Conservation (phyloP, 176 grass and related monocot species). For the Bolboschoenus planiculmis region DNA sequence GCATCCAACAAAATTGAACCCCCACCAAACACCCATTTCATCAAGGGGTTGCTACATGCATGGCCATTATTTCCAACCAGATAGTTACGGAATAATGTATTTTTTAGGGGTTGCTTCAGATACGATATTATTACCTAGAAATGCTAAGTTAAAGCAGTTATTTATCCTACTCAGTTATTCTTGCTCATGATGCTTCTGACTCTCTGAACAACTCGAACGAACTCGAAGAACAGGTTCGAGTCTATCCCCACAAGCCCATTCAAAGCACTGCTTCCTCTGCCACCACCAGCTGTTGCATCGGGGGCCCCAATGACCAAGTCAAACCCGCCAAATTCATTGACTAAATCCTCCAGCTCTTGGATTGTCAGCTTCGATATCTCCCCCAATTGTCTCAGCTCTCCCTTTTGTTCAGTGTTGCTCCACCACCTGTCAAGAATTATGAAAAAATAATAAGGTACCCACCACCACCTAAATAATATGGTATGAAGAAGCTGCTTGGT, state of each 20-base stretch:
- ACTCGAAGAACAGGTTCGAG: conserved; percentile 48
- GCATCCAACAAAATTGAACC: not conserved
- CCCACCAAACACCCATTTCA: not conserved
- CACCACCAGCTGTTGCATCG: conserved; percentile 33
- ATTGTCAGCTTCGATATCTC: conserved; percentile 45
- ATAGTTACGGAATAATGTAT: too few species aligned
- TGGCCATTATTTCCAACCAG: not conserved
- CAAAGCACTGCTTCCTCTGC: conserved; percentile 28
- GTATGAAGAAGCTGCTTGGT: not conserved
- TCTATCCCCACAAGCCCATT: conserved; percentile 63
- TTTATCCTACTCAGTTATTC: conserved; percentile 6
- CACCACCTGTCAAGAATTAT: conserved; percentile 40
- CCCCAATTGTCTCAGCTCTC: conserved; percentile 43
- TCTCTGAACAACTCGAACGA: conserved; percentile 51
- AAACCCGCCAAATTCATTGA: conserved; percentile 61
- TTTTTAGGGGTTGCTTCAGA: not conserved
- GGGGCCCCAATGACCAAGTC: conserved; percentile 56
- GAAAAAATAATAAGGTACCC: not conserved
- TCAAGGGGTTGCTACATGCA: not conserved
- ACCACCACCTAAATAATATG: not conserved
- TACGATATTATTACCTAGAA: not conserved
- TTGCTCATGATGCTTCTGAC: conserved; percentile 42
- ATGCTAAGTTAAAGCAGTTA: not conserved
- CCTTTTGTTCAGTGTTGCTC: conserved; percentile 44
- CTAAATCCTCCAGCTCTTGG: conserved; percentile 29